Base-by-base conservation (phyloP, 371 early-diverging fungal species). In the Chytridium lagenaria region DNA sequence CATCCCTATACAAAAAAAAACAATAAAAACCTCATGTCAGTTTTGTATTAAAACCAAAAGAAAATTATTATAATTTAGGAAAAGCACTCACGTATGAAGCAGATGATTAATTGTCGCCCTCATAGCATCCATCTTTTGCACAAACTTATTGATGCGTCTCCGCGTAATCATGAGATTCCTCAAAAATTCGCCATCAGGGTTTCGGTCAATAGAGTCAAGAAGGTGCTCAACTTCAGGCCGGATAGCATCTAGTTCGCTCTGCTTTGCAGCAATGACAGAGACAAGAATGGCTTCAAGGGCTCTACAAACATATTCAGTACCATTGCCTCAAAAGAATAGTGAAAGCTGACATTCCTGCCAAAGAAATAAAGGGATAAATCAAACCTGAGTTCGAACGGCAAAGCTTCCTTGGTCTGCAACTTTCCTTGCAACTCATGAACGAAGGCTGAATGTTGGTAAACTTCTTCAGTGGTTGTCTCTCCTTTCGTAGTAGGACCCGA, bases 241-340 rank as follows among this genome's bases (percentile, higher is more conserved):
- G 3, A 90, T 78, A 10, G 90, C 88, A 69, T 92, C 90, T 72
- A 92, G 83, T 69, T 94, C 94, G 5, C 86, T 85, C 69, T 93
- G 92, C 57, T 94, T 77, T 1, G 90, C 85, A 1, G 84, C 80
- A 1, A 92, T 82, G 2, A 92, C 92, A 40, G 90, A 88, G 30
- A 92, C 88, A 40, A 95, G 81, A 52, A 94, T 91, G 0, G 94
- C 90, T 82, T 95, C 96, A 50, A 95, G 78, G 0, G 93, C 94
- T 3, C 87, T n/a, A n/a, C n/a, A n/a, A n/a, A n/a, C n/a, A n/a
- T n/a, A n/a, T n/a, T n/a, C n/a, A n/a, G n/a, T n/a, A n/a, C n/a
- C n/a, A n/a, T n/a, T n/a, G n/a, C n/a, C n/a, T n/a, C n/a, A n/a
- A n/a, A n/a, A n/a, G n/a, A n/a, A n/a, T n/a, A n/a, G n/a, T n/a